These are phyloP conservation scores for Fraxinus anomala DNA, from an alignment of 257 asterid genomes.

Conservation along the genomic window DNA sequence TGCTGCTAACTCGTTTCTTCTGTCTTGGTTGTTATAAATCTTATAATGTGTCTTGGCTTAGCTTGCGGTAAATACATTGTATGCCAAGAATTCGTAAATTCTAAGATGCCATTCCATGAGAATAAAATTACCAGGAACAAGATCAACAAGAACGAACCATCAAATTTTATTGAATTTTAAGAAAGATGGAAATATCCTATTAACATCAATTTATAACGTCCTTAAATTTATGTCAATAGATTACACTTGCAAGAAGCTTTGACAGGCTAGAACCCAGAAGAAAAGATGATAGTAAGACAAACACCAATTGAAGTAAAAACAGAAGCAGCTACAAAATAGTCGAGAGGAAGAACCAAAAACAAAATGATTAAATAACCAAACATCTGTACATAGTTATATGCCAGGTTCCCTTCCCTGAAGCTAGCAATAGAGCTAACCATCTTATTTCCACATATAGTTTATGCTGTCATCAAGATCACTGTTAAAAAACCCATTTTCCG, in stretches of 20 bases:
- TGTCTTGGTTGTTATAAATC: neutral
- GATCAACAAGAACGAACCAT: neutral
- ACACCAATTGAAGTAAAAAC: constrained; percentile 28
- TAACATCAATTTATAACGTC: constrained; percentile 4
- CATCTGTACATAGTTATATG: constrained; percentile 56
- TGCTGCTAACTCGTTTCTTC: neutral
- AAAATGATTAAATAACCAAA: constrained; percentile 15
- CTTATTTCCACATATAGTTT: constrained; percentile 78
- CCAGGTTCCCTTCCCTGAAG: constrained; percentile 27
- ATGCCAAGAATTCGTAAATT: neutral
- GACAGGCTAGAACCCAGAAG: constrained; percentile 29
- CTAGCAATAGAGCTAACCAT: constrained; percentile 21
- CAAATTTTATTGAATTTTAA: neutral
- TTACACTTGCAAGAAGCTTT: constrained; percentile 53
- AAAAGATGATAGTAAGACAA: constrained; percentile 5
- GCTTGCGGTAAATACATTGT: neutral
- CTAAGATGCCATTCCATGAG: neutral
- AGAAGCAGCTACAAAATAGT: constrained; percentile 33
- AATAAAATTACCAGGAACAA: neutral
- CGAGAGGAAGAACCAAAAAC: neutral
- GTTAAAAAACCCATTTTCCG: constrained; percentile 69
- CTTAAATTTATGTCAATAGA: constrained; percentile 31
- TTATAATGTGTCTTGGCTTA: neutral
- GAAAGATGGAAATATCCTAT: neutral
- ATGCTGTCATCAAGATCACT: constrained; percentile 69